Evolutionary conservation across 768 basidiomycete species (phyloP).

Genomic region (Strobilomyces echinocephalus): DNA sequence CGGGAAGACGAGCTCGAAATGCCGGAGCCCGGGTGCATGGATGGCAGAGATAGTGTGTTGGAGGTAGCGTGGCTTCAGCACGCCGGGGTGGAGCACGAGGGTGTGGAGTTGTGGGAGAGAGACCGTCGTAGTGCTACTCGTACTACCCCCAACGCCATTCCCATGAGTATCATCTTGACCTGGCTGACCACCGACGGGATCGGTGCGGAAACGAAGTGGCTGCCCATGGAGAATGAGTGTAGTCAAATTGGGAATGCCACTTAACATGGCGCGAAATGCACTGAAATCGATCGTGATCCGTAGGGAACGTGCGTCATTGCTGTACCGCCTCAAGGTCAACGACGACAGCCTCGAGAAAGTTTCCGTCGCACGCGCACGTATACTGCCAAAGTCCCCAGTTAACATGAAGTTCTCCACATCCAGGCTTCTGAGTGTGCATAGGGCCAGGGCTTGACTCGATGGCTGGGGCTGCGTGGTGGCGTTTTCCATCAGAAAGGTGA

Average conservation of each 20-base stretch:
- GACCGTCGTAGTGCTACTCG: constrained; percentile 3
- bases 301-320: constrained; percentile 23
- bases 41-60: constrained; percentile 28
- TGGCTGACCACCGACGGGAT: constrained; percentile 7
- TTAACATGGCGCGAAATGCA: constrained; percentile 24
- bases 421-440: constrained; percentile 22
- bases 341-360: constrained; percentile 22
- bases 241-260: constrained; percentile 20
- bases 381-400: constrained; percentile 16
- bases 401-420: constrained; percentile 28
- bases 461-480: constrained; percentile 4
- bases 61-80: constrained; percentile 30
- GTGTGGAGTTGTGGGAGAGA: constrained; percentile 27
- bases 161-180: constrained; percentile 1
- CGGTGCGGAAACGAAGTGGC: constrained; percentile 24
- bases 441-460: neutral
- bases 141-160: neutral
- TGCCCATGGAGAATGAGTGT: constrained; percentile 28
- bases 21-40: constrained; percentile 26
- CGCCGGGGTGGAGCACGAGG: constrained; percentile 27
- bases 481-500: constrained; percentile 22
- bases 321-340: constrained; percentile 26
- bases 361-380: constrained; percentile 12
- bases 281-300: constrained; percentile 28
- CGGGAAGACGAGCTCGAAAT: constrained; percentile 31